These are phyloP conservation scores for Stenogyne calaminthoides DNA, from an alignment of 305 asterid genomes.

Conservation along the genomic window DNA sequence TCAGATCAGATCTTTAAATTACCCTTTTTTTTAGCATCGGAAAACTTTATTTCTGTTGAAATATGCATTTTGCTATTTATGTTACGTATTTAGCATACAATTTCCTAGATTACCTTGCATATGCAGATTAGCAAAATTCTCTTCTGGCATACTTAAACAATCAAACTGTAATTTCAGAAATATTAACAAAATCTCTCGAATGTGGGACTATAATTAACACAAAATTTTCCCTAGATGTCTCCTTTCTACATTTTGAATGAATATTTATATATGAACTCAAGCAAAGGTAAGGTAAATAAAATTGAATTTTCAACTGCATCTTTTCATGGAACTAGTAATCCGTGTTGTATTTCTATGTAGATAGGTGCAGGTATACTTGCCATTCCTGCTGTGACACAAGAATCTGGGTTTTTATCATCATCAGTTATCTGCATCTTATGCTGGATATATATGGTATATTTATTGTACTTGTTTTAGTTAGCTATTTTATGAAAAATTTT, in stretches of 20 bases:
- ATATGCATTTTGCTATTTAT: neutral
- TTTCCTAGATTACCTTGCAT: neutral
- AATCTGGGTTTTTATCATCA: conserved; percentile 89
- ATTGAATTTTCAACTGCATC: neutral
- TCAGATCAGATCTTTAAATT: no score
- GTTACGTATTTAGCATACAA: neutral
- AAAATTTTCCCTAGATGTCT: neutral
- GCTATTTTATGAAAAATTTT: conserved; percentile 59
- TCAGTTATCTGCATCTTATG: conserved; percentile 70
- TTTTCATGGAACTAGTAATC: neutral
- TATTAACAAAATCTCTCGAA: neutral
- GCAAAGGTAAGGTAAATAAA: neutral
- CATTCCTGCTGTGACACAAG: conserved; percentile 95
- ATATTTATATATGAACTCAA: neutral
- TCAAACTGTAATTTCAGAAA: neutral
- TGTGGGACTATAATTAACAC: neutral
- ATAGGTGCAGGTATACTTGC: conserved; percentile 97
- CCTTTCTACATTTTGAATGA: neutral
- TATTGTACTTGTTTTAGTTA: conserved; percentile 29
- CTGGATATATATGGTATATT: conserved; percentile 85
- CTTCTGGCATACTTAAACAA: neutral
- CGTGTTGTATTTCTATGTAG: conserved; percentile 39
- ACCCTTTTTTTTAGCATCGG: neutral
- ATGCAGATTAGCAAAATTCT: neutral
- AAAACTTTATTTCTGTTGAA: neutral